Conservation (phyloP, 2,329 filamentous ascomycete genomes). For the Fusarium tuaranense region DNA sequence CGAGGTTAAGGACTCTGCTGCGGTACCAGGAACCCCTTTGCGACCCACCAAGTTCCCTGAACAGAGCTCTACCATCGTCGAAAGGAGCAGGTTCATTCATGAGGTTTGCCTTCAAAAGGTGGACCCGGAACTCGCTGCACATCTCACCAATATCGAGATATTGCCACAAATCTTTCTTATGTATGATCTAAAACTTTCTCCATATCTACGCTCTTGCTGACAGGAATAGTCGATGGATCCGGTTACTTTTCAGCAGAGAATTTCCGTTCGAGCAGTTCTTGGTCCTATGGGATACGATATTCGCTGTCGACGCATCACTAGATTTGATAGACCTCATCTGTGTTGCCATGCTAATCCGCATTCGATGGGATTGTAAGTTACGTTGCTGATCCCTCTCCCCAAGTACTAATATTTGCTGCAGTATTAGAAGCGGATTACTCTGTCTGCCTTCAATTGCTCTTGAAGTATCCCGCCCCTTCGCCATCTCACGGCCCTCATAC, state of each 20-base stretch:
- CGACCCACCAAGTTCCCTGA: slow-evolving; percentile 41
- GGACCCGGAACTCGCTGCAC: slow-evolving; percentile 85
- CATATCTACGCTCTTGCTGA: slow-evolving; percentile 1
- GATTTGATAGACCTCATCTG: slow-evolving; percentile 92
- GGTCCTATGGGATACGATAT: slow-evolving; percentile 89
- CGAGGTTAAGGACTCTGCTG: slow-evolving; percentile 64
- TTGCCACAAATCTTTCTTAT: slow-evolving; percentile 97
- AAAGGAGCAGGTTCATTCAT: slow-evolving; percentile 88
- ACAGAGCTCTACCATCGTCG: slow-evolving; percentile 74
- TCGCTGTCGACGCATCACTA: slow-evolving; percentile 84
- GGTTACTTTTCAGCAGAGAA: slow-evolving; percentile 91
- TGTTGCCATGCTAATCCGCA: slow-evolving; percentile 90
- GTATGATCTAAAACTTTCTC: slow-evolving; percentile 59
- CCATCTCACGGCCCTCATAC: slow-evolving; percentile 76
- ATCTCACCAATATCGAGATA: slow-evolving; percentile 86
- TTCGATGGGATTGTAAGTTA: slow-evolving; percentile 85
- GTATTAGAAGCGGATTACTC: slow-evolving; percentile 92
- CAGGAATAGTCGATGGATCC: slow-evolving; percentile 83
- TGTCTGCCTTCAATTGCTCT: slow-evolving; percentile 80
- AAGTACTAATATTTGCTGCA: slow-evolving; percentile 51
- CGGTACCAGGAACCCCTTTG: slow-evolving; percentile 27
- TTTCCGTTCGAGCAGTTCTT: slow-evolving; percentile 90
- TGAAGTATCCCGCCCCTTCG: slow-evolving; percentile 82
- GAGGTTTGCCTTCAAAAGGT: slow-evolving; percentile 81
- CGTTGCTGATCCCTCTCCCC: neutral